Evolutionary conservation across 129 eudicot genomes (phyloP).

Genomic region (Cynara cardunculus): DNA sequence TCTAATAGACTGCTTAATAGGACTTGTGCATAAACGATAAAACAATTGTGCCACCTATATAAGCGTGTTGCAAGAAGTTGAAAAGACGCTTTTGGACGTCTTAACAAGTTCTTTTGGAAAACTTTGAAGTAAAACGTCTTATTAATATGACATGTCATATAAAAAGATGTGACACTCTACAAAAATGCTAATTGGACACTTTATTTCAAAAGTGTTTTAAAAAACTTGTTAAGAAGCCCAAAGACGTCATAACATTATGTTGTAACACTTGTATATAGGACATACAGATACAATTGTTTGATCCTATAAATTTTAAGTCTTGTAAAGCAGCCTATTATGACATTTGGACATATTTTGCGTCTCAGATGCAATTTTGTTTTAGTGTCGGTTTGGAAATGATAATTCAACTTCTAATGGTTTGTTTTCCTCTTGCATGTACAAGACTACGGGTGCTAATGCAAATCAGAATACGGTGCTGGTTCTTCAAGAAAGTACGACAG

Average conservation of each 20-base stretch:
- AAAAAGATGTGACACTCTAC: neutral
- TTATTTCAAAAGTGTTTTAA: too few species aligned
- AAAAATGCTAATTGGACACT: too few species aligned
- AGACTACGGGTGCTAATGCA: constrained; percentile 43
- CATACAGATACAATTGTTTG: neutral
- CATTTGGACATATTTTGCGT: neutral
- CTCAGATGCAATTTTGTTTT: too few species aligned
- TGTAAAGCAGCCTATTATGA: neutral
- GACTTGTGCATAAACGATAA: neutral
- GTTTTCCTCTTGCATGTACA: constrained; percentile 18
- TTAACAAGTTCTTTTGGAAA: neutral
- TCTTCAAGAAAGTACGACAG: constrained; percentile 69
- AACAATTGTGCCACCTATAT: too few species aligned
- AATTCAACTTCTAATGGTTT: constrained; percentile 5
- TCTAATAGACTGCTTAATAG: neutral
- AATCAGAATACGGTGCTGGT: constrained; percentile 52
- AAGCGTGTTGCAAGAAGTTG: neutral
- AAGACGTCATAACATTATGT: too few species aligned
- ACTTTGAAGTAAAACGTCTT: too few species aligned
- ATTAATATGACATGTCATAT: neutral
- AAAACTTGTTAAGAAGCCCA: too few species aligned
- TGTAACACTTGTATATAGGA: too few species aligned
- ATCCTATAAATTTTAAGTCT: neutral
- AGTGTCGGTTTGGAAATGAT: neutral
- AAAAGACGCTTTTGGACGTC: neutral